Conservation (phyloP, 2,329 filamentous ascomycete species). For the Cladosporium sp. region DNA sequence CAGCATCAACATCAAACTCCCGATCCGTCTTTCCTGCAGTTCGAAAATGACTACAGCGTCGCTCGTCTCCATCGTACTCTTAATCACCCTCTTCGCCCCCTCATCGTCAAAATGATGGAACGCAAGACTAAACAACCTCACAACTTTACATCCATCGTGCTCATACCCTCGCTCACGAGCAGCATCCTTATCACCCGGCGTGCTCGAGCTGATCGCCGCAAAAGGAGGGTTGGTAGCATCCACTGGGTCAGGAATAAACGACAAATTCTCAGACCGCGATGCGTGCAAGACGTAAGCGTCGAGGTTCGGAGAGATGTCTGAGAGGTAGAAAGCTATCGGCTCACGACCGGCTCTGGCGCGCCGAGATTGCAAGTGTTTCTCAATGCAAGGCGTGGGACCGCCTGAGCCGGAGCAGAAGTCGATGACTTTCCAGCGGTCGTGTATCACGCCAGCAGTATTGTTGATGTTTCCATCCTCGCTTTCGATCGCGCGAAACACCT, state of each 20-base stretch:
- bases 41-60: constrained; percentile 70
- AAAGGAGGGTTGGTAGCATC: constrained; percentile 60
- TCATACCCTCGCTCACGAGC: constrained; percentile 13
- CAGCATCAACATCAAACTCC: constrained; percentile 30
- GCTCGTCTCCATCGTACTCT: constrained; percentile 60
- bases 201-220: constrained; percentile 38
- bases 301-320: constrained; percentile 38
- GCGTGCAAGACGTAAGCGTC: constrained; percentile 32
- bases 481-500: constrained; percentile 23
- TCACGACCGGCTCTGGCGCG: constrained; percentile 18
- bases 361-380: constrained; percentile 28
- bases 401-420: constrained; percentile 75
- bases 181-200: constrained; percentile 30
- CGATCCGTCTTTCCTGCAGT: constrained; percentile 58
- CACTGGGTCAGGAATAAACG: constrained; percentile 57
- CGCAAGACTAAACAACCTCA: constrained; percentile 67
- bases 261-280: constrained; percentile 45
- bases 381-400: constrained; percentile 45
- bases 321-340: constrained; percentile 37
- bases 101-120: constrained; percentile 74
- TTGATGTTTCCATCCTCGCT: constrained; percentile 39
- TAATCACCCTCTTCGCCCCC: constrained; percentile 57
- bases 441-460: constrained; percentile 30
- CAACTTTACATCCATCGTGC: constrained; percentile 41
- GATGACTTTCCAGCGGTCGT: constrained; percentile 54